Conservation (phyloP, 2,329 filamentous ascomycete genomes). For the Exserohilum turcica region DNA sequence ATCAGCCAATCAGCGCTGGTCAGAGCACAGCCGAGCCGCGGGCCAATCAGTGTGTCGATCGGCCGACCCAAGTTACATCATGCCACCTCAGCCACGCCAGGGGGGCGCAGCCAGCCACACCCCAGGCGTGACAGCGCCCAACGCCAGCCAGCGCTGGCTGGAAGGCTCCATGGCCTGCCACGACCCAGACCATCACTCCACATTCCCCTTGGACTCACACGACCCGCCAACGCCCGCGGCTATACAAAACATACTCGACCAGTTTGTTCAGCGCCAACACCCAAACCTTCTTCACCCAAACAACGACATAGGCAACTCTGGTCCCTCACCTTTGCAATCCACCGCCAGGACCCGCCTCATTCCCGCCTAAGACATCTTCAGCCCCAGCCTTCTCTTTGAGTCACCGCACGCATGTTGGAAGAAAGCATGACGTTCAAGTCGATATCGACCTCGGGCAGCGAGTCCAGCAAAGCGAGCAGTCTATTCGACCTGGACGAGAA, state of each 20-base stretch:
- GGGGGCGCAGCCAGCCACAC: conserved; percentile 26
- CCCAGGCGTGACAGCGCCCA: conserved; percentile 26
- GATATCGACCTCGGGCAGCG: conserved; percentile 48
- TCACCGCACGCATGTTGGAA: conserved; percentile 16
- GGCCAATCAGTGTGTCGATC: conserved; percentile 16
- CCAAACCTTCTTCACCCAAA: conserved; percentile 11
- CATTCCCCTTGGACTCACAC: conserved; percentile 33
- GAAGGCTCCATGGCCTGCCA: conserved; percentile 16
- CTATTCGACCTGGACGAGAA: conserved; percentile 53
- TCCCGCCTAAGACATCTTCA: conserved; percentile 25
- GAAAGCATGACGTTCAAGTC: conserved; percentile 51
- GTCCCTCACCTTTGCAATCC: conserved; percentile 12
- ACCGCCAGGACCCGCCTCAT: conserved; percentile 21
- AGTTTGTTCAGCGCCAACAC: conserved; percentile 28
- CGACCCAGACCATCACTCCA: conserved; percentile 33
- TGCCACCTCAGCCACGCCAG: conserved; percentile 12
- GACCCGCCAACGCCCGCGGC: conserved; percentile 27
- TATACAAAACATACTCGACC: conserved; percentile 41
- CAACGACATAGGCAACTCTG: conserved; percentile 4
- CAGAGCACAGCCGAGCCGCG: conserved; percentile 11
- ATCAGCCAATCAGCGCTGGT: conserved; percentile 12
- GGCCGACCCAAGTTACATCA: conserved; percentile 10
- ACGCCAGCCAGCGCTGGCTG: too few relatives aligned
- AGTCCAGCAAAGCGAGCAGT: conserved; percentile 46
- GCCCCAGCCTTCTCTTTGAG: conserved; percentile 28